Evolutionary conservation across 2,329 filamentous ascomycete genomes (phyloP), one percentile per base, ranked within the genome.

Genomic region (Colletotrichum falcatum): DNA sequence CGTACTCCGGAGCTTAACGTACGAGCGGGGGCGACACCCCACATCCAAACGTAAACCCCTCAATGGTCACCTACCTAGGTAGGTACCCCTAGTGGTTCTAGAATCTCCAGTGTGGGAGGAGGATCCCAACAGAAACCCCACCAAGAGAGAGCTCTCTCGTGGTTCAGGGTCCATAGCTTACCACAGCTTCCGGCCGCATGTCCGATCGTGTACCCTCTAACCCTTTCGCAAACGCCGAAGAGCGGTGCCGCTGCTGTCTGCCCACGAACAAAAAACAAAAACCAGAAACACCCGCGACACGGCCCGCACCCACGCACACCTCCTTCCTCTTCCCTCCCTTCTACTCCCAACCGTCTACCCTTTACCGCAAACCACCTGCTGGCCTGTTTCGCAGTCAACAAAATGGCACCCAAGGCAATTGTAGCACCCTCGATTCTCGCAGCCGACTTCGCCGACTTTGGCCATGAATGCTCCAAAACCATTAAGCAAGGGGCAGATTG

Each of bases 371-470:
- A 59, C 20, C 53, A 65, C 37, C 23, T 61, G 49, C 46, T 39
- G 33, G n/a, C 33, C 48, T 37, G n/a, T 39, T 37, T 37, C 44
- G 33, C 35, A 44, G 30, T n/a, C 46, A 33, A 44, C 51, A 71
- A 55, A 74, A 98, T 98, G 95, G 86, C 94, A 67, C 96, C 95
- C 30, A 90, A 91, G 73, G 93, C 96, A 58, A 98, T 99, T 81
- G 97, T 99, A 77, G 95, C 95, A 20, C 96, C 96, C 37, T 98
- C 95, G n/a, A 98, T 99, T 77, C 91, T 99, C 72, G 97, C 95
- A 78, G 95, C 95, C 74, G 95, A 99, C 87, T 99, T 99, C 83
- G 95, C 90, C 78, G 87, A 92, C 74, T 89, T 99, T 68, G 95
- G 95, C 76, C 88, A 90, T 77, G 95, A 94, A 81, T 99, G 96